phyloP scores from a whole-genome alignment of 2,329 filamentous ascomycete species.

The Aspergillus awamori region DNA sequence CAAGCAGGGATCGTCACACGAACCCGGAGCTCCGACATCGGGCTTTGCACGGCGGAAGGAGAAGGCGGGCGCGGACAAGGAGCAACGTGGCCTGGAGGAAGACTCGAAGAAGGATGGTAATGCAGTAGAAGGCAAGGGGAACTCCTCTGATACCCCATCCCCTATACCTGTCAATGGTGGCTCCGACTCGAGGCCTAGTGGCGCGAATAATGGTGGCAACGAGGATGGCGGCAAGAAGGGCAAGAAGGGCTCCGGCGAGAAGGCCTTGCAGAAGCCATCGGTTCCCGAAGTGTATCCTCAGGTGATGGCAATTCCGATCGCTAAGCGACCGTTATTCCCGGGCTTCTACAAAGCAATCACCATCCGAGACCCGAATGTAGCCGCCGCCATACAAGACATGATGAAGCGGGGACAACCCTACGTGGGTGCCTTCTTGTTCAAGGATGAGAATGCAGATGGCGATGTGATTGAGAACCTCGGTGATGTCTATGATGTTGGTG shows the following conservation, averaged over 20 bases:
- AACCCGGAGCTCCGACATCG: conserved; percentile 39
- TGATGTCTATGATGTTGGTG: conserved; percentile 93
- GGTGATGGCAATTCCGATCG: conserved; percentile 95
- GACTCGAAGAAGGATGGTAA: conserved; percentile 47
- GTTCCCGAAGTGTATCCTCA: conserved; percentile 96
- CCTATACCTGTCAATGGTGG: conserved; percentile 43
- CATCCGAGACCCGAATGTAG: conserved; percentile 88
- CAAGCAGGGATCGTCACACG: conserved; percentile 29
- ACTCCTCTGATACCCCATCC: conserved; percentile 52
- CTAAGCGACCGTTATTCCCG: conserved; percentile 88
- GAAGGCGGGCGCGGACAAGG: conserved; percentile 41
- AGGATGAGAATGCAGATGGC: conserved; percentile 90
- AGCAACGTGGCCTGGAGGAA: conserved; percentile 39
- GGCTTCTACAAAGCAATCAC: conserved; percentile 99
- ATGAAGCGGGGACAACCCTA: conserved; percentile 97
- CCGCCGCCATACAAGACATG: conserved; percentile 90
- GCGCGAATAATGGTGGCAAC: conserved; percentile 55
- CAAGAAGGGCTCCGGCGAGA: conserved; percentile 68
- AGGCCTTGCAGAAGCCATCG: conserved; percentile 79
- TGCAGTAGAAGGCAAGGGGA: conserved; percentile 49
- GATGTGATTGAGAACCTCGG: conserved; percentile 88
- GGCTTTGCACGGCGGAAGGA: conserved; percentile 44
- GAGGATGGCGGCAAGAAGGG: conserved; percentile 72
- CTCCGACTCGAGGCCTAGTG: conserved; percentile 55
- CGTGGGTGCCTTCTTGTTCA: conserved; percentile 94